Evolutionary conservation across 805 yeast species (phyloP).

Genomic region (Yarrowia sp.): DNA sequence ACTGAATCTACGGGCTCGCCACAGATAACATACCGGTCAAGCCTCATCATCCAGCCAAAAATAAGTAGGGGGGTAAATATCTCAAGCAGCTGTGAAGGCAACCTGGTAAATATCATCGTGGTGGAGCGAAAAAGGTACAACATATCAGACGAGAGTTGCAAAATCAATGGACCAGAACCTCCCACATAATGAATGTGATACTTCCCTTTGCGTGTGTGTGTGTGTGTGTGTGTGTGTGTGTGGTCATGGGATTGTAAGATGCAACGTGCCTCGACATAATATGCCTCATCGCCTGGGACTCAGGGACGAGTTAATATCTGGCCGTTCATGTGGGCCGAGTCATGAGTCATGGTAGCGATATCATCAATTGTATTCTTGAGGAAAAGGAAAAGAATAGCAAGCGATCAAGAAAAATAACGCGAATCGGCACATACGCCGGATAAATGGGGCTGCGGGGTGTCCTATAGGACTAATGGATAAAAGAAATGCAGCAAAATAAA

Average conservation of each 20-base stretch:
- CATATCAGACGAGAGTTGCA: conserved; percentile 22
- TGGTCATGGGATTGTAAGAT: conserved; percentile 9
- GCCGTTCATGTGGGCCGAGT: conserved; percentile 21
- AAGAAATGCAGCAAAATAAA: conserved; percentile 11
- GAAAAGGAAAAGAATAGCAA: conserved; percentile 29
- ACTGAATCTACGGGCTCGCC: conserved; percentile 28
- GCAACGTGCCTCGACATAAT: conserved; percentile 11
- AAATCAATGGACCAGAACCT: conserved; percentile 13
- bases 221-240: neutral
- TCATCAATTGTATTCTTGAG: conserved; percentile 37
- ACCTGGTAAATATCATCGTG: conserved; percentile 1
- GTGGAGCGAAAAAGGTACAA: conserved; percentile 4
- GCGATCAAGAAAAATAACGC: conserved; percentile 38
- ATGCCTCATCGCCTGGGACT: conserved; percentile 25
- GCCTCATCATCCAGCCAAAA: neutral
- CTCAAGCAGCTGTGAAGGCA: conserved; percentile 3
- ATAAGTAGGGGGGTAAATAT: neutral
- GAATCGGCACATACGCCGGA: conserved; percentile 14
- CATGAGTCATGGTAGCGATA: conserved; percentile 31
- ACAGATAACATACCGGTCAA: conserved; percentile 2
- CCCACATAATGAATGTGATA: neutral
- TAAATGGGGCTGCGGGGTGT: conserved; percentile 23
- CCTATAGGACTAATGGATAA: conserved; percentile 13
- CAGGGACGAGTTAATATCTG: conserved; percentile 5
- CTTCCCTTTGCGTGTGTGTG: neutral